phyloP scores from a whole-genome alignment of 139 green algal genomes.

The Picochlorum sp. region DNA sequence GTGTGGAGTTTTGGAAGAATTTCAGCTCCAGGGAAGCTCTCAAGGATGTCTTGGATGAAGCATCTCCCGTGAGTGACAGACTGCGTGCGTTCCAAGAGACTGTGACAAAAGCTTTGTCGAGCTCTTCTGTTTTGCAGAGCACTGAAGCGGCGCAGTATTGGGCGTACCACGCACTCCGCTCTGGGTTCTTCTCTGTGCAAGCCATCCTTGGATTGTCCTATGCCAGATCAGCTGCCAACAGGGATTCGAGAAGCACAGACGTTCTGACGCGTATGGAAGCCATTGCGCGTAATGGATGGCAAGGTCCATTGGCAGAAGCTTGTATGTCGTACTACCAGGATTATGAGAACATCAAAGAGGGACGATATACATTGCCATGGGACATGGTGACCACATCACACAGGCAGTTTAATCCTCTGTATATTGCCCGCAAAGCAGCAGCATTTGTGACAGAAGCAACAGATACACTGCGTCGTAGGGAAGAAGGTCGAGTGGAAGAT shows the following conservation, averaged over 20 bases:
- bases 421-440: conserved; percentile 24
- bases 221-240: neutral
- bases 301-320: conserved; percentile 28
- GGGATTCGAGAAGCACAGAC: neutral
- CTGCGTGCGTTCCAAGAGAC: conserved; percentile 19
- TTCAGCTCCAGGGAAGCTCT: conserved; percentile 5
- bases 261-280: conserved; percentile 10
- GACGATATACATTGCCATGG: conserved; percentile 63
- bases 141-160: conserved; percentile 14
- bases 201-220: conserved; percentile 19
- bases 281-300: conserved; percentile 13
- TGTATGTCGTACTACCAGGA: conserved; percentile 25
- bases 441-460: conserved; percentile 46
- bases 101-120: conserved; percentile 7
- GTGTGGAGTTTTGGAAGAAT: conserved; percentile 19
- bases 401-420: conserved; percentile 74
- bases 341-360: conserved; percentile 25
- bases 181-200: conserved; percentile 58
- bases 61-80: conserved; percentile 7
- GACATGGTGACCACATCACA: conserved; percentile 67
- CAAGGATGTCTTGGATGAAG: neutral
- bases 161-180: conserved; percentile 59
- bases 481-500: conserved; percentile 20
- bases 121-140: conserved; percentile 6
- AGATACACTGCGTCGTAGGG: conserved; percentile 40